Evolutionary conservation across 495 filamentous ascomycete species (phyloP), one percentile per base, ranked within the genome.

Genomic region (Antarctomyces pellizariae): DNA sequence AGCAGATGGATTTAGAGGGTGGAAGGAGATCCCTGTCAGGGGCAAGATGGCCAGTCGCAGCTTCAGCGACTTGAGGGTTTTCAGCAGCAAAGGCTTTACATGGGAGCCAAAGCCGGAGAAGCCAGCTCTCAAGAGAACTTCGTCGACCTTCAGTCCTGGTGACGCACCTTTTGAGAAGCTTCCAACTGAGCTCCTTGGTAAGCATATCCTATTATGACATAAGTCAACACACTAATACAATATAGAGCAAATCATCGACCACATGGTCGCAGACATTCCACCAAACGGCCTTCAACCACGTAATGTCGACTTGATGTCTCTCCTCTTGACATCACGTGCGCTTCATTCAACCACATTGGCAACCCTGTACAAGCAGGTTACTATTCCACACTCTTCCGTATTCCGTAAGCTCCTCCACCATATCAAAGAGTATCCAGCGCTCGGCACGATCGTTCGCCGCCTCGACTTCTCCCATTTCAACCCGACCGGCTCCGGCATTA

Each of bases 381-480:
- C 76, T 13, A 71, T 90, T 39, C 79, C 79, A 3, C 79, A 84
- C 50, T 86, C 79, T 8, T 48, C 69, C 23, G 77, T 84, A 44
- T 90, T 83, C 50, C 71, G 67, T 38, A 90, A 90, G 49, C 79
- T 83, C 33, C 62, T 83, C 16, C 51, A 57, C 30, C 75, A 78
- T 39, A 50, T 86, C 38, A 48, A 57, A 9, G 54, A 60, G 25
- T 66, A 83, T 43, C 68, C 67, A 7, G 61, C 67, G 7, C 56
- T 83, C 26, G 78, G 79, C 10, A 74, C 70, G 17, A 65, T 86
- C 28, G 76, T 86, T 18, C 65, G 72, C 26, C 70, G 79, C 21
- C 52, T 86, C 15, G 79, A 90, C 49, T 82, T 90, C 46, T 79
- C 75, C 22, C 75, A 83, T 54, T 84, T 83, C 49, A 86, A 78